phyloP scores from a whole-genome alignment of 345 rosid genomes.

The Lumnitzera littorea region DNA sequence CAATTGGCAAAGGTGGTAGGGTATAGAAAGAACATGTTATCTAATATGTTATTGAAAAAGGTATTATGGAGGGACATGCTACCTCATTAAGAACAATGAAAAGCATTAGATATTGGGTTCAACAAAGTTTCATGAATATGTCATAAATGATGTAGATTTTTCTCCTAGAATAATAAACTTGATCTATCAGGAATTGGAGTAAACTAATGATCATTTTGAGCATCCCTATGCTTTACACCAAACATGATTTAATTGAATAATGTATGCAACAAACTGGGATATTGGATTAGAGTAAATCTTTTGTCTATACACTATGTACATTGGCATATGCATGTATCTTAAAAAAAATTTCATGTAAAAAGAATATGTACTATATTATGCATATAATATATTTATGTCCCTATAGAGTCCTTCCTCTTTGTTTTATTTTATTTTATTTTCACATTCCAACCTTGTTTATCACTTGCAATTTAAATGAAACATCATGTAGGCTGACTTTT shows the following conservation, averaged over 20 bases:
- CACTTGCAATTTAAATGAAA: too few species aligned
- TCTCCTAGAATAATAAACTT: slow-evolving; percentile 33
- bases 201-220: slow-evolving; percentile 20
- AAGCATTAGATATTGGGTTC: slow-evolving; percentile 17
- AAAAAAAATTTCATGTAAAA: slow-evolving; percentile 18
- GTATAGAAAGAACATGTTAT: slow-evolving; percentile 74
- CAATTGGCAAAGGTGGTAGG: slow-evolving; percentile 71
- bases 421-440: neutral
- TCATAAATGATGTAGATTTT: slow-evolving; percentile 26
- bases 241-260: slow-evolving; percentile 12
- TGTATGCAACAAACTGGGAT: slow-evolving; percentile 19
- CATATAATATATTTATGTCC: neutral
- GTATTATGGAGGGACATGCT: slow-evolving; percentile 25
- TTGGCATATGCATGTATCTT: slow-evolving; percentile 29
- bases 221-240: slow-evolving; percentile 8
- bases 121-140: slow-evolving; percentile 12
- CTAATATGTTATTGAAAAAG: slow-evolving; percentile 41
- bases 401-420: neutral
- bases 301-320: slow-evolving; percentile 44
- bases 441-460: too few species aligned
- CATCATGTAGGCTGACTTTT: too few species aligned
- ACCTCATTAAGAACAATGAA: slow-evolving; percentile 14
- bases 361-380: slow-evolving; percentile 22
- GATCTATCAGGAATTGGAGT: slow-evolving; percentile 30
- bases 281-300: slow-evolving; percentile 6